Conservation (phyloP, 495 filamentous ascomycete genomes). For the Aspergillus baeticus region DNA sequence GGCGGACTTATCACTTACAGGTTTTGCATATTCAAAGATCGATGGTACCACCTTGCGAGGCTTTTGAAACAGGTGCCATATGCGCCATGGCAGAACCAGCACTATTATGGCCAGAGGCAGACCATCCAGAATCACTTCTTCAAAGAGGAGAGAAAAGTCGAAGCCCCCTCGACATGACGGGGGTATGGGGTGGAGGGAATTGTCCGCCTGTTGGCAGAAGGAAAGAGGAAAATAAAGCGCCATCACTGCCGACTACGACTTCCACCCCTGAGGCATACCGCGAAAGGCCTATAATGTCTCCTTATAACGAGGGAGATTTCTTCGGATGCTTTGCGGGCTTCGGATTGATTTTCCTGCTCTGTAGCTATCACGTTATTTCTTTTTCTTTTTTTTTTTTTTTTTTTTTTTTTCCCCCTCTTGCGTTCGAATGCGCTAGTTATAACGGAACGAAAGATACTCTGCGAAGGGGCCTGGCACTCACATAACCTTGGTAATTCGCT, state of each 20-base stretch:
- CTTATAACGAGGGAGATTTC: background rate
- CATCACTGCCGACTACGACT: constrained; percentile 28
- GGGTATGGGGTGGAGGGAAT: constrained; percentile 43
- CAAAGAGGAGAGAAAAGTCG: constrained; percentile 62
- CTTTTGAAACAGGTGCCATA: constrained; percentile 43
- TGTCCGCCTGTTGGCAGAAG: constrained; percentile 38
- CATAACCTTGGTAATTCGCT: background rate
- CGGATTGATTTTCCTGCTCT: background rate
- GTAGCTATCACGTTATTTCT: constrained; percentile 1
- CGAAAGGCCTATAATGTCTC: constrained; percentile 1
- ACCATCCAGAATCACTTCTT: constrained; percentile 53
- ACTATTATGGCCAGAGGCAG: constrained; percentile 50
- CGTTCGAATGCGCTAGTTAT: background rate
- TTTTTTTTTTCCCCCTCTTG: no score
- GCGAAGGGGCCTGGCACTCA: background rate
- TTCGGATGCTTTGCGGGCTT: background rate
- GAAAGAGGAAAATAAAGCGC: constrained; percentile 1
- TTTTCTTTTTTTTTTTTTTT: constrained; percentile 10
- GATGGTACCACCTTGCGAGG: constrained; percentile 45
- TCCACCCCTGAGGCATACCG: constrained; percentile 1
- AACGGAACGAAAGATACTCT: background rate
- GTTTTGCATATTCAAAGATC: constrained; percentile 38
- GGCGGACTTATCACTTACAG: constrained; percentile 32
- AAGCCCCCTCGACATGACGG: constrained; percentile 49
- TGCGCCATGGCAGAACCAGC: constrained; percentile 43